phyloP scores from a whole-genome alignment of 306 rosid genomes.

The Acmispon strigosus region DNA sequence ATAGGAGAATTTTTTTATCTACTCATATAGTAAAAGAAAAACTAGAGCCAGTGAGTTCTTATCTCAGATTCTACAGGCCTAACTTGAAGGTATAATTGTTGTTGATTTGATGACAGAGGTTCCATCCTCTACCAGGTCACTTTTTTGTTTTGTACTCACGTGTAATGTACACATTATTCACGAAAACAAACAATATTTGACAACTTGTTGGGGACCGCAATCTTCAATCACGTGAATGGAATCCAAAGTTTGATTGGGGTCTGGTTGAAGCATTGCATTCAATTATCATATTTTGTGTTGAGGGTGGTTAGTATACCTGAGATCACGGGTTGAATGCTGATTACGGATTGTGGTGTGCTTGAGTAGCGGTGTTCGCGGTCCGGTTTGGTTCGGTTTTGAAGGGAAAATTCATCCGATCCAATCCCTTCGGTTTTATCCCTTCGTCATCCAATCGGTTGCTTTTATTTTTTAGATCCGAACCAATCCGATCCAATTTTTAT shows the following conservation, averaged over 20 bases:
- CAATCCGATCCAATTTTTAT: too few relatives aligned
- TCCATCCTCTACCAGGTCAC: background rate
- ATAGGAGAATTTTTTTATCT: conserved; percentile 19
- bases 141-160: background rate
- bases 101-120: background rate
- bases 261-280: background rate
- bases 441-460: too few relatives aligned
- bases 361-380: too few relatives aligned
- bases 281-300: background rate
- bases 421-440: too few relatives aligned
- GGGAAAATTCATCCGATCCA: too few relatives aligned
- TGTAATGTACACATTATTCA: background rate
- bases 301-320: background rate
- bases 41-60: conserved; percentile 19
- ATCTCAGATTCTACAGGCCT: background rate
- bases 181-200: background rate
- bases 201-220: background rate
- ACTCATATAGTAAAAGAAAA: conserved; percentile 9
- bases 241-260: background rate
- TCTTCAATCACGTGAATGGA: background rate
- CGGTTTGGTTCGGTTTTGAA: too few relatives aligned
- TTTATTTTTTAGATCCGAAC: too few relatives aligned
- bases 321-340: background rate
- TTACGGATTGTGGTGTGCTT: too few relatives aligned
- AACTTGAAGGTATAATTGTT: background rate